A percentile compares a stretch with the other conserved stretches of the same genome.
Conservation (phyloP, 148 eudicot genomes). For the Arctostaphylos glauca region DNA sequence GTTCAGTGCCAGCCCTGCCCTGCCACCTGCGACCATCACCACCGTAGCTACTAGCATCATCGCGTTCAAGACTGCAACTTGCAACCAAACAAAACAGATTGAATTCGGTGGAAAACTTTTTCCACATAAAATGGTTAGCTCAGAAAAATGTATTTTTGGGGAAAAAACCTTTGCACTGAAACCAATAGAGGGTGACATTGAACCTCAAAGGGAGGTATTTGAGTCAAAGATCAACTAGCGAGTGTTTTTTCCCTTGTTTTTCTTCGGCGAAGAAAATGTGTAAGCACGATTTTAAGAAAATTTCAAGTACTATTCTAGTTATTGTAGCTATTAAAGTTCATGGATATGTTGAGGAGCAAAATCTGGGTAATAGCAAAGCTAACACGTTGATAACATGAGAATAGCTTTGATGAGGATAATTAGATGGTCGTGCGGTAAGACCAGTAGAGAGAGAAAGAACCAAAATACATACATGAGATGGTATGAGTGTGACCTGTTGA, state of each 20-base stretch:
- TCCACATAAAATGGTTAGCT: neutral
- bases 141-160: neutral
- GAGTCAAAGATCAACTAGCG: neutral
- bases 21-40: neutral
- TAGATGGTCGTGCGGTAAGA: neutral
- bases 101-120: neutral
- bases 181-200: neutral
- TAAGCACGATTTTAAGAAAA: too few relatives aligned
- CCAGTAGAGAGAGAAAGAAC: neutral
- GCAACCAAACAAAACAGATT: neutral
- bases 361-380: neutral
- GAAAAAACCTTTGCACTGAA: neutral
- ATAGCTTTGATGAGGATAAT: neutral
- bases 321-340: too few relatives aligned
- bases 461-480: neutral
- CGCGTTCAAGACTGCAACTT: neutral
- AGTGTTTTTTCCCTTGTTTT: too few relatives aligned
- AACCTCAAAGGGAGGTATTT: neutral
- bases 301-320: too few relatives aligned
- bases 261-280: too few relatives aligned
- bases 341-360: too few relatives aligned
- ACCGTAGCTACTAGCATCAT: neutral
- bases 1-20: too few relatives aligned
- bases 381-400: neutral
- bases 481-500: too few relatives aligned